These are phyloP conservation scores for Hansenula lynferdii DNA, from an alignment of 1,139 yeast genomes.

Conservation along the genomic window DNA sequence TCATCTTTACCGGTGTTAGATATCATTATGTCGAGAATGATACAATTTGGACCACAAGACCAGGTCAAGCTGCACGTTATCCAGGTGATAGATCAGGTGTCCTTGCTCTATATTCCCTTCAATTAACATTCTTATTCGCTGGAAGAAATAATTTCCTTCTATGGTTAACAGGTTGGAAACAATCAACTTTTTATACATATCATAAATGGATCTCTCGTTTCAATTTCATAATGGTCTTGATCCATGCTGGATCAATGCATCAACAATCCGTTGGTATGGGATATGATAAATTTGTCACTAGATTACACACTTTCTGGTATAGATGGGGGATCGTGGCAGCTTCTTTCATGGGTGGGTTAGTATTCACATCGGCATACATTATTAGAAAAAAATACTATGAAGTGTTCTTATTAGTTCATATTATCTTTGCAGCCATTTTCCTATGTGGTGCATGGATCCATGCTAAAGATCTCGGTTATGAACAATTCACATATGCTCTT, in stretches of 20 bases:
- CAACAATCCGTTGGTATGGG: conserved; percentile 11
- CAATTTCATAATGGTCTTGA: conserved; percentile 30
- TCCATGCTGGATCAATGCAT: conserved; percentile 26
- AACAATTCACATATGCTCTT: conserved; percentile 13
- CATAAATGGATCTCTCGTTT: conserved; percentile 68
- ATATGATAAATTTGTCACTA: conserved; percentile 7
- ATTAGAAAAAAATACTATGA: conserved; percentile 58
- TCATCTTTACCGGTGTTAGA: conserved; percentile 33
- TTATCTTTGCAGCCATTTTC: conserved; percentile 47
- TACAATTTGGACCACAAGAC: conserved; percentile 34
- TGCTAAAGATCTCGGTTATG: conserved; percentile 31
- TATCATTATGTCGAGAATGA: conserved; percentile 36
- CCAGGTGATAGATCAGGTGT: conserved; percentile 60
- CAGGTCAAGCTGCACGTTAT: conserved; percentile 50
- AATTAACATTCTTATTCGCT: conserved; percentile 50
- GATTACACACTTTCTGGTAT: conserved; percentile 11
- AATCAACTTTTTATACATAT: conserved; percentile 52
- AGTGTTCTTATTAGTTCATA: conserved; percentile 52
- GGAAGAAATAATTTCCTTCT: conserved; percentile 67
- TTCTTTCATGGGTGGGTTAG: conserved; percentile 33
- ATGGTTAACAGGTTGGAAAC: conserved; percentile 64
- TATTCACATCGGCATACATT: conserved; percentile 37
- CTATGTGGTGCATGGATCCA: conserved; percentile 57
- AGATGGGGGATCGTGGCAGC: conserved; percentile 45
- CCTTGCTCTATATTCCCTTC: conserved; percentile 40